These are phyloP conservation scores for Chenopodium berlandieri DNA, from an alignment of 148 eudicot species.

Conservation along the genomic window DNA sequence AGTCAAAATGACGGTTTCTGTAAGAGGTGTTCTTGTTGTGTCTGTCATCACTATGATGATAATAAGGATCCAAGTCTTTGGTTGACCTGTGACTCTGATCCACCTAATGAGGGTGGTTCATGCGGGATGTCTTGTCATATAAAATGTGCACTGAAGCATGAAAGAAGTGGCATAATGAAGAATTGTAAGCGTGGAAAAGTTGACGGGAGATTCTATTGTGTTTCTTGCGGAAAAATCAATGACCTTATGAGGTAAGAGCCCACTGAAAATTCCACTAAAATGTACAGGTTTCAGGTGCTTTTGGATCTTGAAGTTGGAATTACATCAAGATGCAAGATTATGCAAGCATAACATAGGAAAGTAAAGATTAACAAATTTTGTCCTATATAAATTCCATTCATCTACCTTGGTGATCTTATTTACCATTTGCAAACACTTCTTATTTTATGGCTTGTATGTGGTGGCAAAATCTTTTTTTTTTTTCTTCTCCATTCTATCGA, in stretches of 20 bases:
- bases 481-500: neutral
- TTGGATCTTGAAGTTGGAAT: neutral
- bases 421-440: neutral
- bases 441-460: neutral
- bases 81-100: constrained; percentile 51
- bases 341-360: neutral
- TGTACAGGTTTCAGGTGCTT: neutral
- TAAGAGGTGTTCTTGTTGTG: constrained; percentile 63
- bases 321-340: constrained; percentile 7
- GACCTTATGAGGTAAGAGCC: constrained; percentile 49
- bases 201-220: constrained; percentile 51
- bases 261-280: neutral
- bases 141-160: constrained; percentile 47
- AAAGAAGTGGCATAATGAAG: constrained; percentile 42
- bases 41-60: constrained; percentile 56
- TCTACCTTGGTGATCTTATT: neutral
- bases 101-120: constrained; percentile 26
- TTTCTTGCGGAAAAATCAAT: constrained; percentile 53
- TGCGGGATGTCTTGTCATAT: constrained; percentile 60
- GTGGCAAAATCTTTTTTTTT: neutral
- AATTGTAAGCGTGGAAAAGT: constrained; percentile 31
- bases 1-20: constrained; percentile 42
- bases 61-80: constrained; percentile 67
- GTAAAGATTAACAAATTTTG: neutral
- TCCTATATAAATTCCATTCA: neutral